Base-by-base conservation (phyloP, 495 filamentous ascomycete genomes). In the Diplogelasinospora grovesii region DNA sequence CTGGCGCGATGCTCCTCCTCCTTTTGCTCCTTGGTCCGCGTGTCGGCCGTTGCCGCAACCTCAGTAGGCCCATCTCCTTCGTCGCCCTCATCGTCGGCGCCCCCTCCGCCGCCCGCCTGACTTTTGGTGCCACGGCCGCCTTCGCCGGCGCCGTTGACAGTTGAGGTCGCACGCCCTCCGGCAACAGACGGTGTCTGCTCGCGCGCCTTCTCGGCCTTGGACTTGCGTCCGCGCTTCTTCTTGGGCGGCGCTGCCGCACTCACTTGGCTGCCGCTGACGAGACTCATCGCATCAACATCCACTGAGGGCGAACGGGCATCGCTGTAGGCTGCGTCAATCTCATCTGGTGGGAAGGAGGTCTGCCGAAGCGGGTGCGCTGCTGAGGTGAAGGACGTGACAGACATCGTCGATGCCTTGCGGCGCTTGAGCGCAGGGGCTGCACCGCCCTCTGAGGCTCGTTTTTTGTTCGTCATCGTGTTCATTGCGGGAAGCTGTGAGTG, bases 311-410 rank as follows among this genome's bases (percentile, higher is more conserved):
- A 83, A 43, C 83, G 77, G 25, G 70, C 68, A 52, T 59, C 71
- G 3, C 4, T 15, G 20, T 58, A 65, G 5, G 59, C 60, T 0
- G 58, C 60, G 13, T 49, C 59, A 36, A 59, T 59, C 46, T 74
- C 71, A 34, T 74, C 67, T 3, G 77, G 84, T 0, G 87, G 83
- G 60, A 93, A 95, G 0, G 89, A 90, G 34, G 89, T 92, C 53
- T 94, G 87, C 21, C 89, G 84, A 14, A 95, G 81, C 8, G 85
- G 85, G 57, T 93, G 86, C 6, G 72, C 69, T 13, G 78, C 77
- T 23, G 60, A 61, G 15, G 56, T 21, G 14, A 25, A 55, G 21
- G 63, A 66, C n/a, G 58, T 40, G 25, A 63, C 49, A 8, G 76
- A 79, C 43, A 72, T 63, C 32, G 68, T 62, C 8, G 75, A 78